A percentile compares a stretch with the other conserved stretches of the same genome.
These are phyloP conservation scores for Amanita phalloides DNA, from an alignment of 768 basidiomycete species.

Conservation along the genomic window DNA sequence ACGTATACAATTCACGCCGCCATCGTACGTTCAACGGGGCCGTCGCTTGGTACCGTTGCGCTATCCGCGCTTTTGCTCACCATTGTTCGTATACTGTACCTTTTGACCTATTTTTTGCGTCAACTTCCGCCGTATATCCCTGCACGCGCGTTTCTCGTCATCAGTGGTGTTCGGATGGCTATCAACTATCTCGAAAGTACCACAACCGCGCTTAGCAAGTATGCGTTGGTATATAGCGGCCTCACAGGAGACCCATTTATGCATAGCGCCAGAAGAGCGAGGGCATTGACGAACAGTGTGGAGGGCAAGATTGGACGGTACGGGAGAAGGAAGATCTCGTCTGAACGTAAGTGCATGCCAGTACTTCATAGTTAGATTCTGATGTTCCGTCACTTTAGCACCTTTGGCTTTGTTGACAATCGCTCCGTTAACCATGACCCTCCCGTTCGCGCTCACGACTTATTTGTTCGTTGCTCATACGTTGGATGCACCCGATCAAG, in stretches of 20 bases:
- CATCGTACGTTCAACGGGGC: conserved; percentile 66
- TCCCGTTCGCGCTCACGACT: conserved; percentile 72
- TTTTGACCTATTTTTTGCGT: conserved; percentile 39
- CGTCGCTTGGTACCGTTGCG: conserved; percentile 72
- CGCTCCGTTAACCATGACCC: conserved; percentile 67
- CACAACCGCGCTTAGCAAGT: conserved; percentile 44
- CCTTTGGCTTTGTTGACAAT: conserved; percentile 67
- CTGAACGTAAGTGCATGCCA: conserved; percentile 39
- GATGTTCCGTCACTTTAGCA: conserved; percentile 20
- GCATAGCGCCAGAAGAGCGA: conserved; percentile 38
- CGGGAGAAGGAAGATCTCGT: conserved; percentile 36
- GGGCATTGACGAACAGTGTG: conserved; percentile 27
- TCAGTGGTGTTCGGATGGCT: conserved; percentile 33
- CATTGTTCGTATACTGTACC: conserved; percentile 45
- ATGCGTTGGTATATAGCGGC: conserved; percentile 63
- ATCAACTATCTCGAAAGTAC: conserved; percentile 44
- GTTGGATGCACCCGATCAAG: conserved; percentile 55
- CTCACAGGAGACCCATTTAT: conserved; percentile 67
- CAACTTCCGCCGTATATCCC: conserved; percentile 45
- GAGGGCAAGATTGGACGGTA: conserved; percentile 22
- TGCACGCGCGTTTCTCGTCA: conserved; percentile 33
- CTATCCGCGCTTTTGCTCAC: conserved; percentile 73
- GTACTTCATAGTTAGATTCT: not conserved
- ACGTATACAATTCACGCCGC: conserved; percentile 73
- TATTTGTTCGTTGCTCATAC: conserved; percentile 89